Evolutionary conservation across 2,329 filamentous ascomycete species (phyloP).

Genomic region (Fusarium chaquense): DNA sequence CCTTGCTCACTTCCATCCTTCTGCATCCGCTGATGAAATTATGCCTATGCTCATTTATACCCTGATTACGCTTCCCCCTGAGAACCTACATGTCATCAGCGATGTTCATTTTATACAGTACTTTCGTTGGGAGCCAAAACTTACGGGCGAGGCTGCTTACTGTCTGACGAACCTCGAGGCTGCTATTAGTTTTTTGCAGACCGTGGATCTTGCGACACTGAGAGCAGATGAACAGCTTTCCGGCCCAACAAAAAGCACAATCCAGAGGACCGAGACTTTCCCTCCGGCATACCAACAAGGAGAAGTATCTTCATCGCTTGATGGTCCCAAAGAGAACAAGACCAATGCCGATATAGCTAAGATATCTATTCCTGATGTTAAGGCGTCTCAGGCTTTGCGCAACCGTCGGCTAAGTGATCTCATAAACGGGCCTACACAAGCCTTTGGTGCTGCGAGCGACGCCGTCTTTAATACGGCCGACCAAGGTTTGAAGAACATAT

Average conservation of each 20-base stretch:
- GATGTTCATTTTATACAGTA: conserved; percentile 95
- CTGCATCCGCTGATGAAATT: conserved; percentile 96
- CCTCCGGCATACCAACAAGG: conserved; percentile 67
- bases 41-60: conserved; percentile 97
- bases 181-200: conserved; percentile 92
- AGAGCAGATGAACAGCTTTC: conserved; percentile 81
- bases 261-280: conserved; percentile 65
- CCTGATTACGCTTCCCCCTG: conserved; percentile 88
- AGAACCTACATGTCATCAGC: conserved; percentile 89
- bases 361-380: conserved; percentile 57
- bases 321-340: conserved; percentile 50
- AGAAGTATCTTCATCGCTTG: conserved; percentile 52
- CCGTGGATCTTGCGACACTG: conserved; percentile 90
- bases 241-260: conserved; percentile 70
- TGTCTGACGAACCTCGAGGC: conserved; percentile 97
- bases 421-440: conserved; percentile 84
- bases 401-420: conserved; percentile 86
- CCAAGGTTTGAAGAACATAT: conserved; percentile 91
- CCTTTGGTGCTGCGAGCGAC: conserved; percentile 85
- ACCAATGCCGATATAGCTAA: conserved; percentile 53
- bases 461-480: conserved; percentile 90
- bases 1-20: conserved; percentile 72
- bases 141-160: conserved; percentile 95
- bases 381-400: conserved; percentile 64
- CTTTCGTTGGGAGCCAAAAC: conserved; percentile 86